Base-by-base conservation (phyloP, 257 asterid species). In the Asclepias syriaca region DNA sequence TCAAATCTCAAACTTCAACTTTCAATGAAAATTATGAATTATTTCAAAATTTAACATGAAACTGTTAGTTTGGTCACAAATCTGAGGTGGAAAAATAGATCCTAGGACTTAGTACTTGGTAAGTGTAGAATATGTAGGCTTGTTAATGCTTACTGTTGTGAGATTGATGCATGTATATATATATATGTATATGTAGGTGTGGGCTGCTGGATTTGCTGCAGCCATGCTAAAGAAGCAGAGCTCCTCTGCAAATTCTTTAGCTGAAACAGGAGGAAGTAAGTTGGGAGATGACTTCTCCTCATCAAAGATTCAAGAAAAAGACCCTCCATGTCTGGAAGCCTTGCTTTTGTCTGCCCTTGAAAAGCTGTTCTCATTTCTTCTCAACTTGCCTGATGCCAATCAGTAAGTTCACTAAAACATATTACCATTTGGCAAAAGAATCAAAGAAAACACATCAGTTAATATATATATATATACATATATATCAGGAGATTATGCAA, bases 191-290 rank as follows among this genome's bases (percentile, higher is more conserved):
- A 34, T 34, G 69, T 85, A 90, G 97, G 97, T 93, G 32, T 93
- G 98, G 98, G 98, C 97, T 69, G 98, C 98, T 69, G 98, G 98
- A 78, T 90, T 87, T 79, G 79, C 94, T 72, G 82, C 96, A 22
- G 98, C 97, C 43, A 18, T 93, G 81, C 82, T 90, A 53, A 86
- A 93, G 86, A 89, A 90, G 75, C 80, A 72, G 76, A 90, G 90
- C 81, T 84, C 96, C 16, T 78, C 92, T 40, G 75, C 84, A 66
- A 75, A 72, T 64, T 81, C 95, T 61, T 79, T 84, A 14, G 66
- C 67, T 59, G 86, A 81, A 72, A 51, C 68, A 43, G 86, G 81
- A 72, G 83, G 73, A 73, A 84, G 50, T 72, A 81, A 75, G 74
- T 65, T 72, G 65, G 72, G 10, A 79, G 69, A 27, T 64, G 81